These are phyloP conservation scores for Eustoma russellianum DNA, from an alignment of 257 asterid genomes.

Conservation along the genomic window DNA sequence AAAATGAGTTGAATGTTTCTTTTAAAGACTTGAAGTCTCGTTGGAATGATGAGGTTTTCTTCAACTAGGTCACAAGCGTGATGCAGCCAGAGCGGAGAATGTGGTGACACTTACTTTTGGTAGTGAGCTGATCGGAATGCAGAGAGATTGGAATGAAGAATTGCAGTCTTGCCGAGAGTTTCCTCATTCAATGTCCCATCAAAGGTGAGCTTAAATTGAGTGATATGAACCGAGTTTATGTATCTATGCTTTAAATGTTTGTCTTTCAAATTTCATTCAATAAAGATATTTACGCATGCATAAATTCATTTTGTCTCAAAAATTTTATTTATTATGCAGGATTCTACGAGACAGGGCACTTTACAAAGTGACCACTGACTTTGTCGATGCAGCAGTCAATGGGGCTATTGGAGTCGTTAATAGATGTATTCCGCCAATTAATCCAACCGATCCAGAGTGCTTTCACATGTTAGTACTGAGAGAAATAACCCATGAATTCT, in stretches of 20 bases:
- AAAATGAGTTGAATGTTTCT: no score
- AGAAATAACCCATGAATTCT: no score
- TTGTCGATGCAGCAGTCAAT: constrained; percentile 86
- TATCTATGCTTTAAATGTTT: no score
- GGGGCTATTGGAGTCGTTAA: constrained; percentile 91
- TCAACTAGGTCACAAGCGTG: constrained; percentile 79
- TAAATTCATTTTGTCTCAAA: background rate
- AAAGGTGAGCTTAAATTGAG: constrained; percentile 54
- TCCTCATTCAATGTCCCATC: constrained; percentile 77
- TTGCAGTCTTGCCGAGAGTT: constrained; percentile 91
- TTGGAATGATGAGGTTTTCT: constrained; percentile 13
- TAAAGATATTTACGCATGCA: no score
- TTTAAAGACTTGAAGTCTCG: no score
- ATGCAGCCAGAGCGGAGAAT: constrained; percentile 92
- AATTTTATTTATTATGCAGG: constrained; percentile 30
- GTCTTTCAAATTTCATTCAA: no score
- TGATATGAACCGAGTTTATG: no score
- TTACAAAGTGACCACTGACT: constrained; percentile 84
- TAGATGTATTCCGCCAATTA: constrained; percentile 89
- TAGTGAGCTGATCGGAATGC: constrained; percentile 96
- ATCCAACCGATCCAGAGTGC: constrained; percentile 98
- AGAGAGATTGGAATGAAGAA: constrained; percentile 98
- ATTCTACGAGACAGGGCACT: constrained; percentile 88
- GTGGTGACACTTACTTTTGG: constrained; percentile 81
- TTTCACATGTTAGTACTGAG: constrained; percentile 69